Base-by-base conservation (phyloP, 192 early-diverging fungal genomes). In the Backusella tuberculispora region DNA sequence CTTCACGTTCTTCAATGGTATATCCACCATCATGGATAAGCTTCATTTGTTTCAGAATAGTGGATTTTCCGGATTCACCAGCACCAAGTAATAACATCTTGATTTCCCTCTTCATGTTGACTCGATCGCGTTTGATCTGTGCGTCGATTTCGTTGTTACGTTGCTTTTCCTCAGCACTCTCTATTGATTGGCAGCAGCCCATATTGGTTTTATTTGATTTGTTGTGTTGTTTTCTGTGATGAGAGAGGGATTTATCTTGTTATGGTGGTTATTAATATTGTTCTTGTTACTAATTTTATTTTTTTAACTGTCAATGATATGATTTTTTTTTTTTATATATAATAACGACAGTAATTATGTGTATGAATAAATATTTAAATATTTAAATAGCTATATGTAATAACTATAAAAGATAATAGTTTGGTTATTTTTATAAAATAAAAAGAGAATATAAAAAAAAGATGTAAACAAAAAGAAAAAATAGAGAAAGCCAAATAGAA, bases 21-120 rank as follows among this genome's bases (percentile, higher is more conserved):
- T 96, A 99, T 3, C 97, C 97, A 74, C 90, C 92, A 77, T 95
- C 97, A 84, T 99, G 96, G 76, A 99, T 97, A 66, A 99, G 88
- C 81, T 95, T 96, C 96, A 99, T 97, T 81, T 99, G 97, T 83
- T 99, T 99, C 69, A 99, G 85, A 78, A 99, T 97, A 13, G 97
- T 99, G 48, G 91, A 93, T 84, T 99, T 99, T 67, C 97, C 97
- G 7, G 97, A 97, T 83, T 99, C 97, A 74, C 97, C 97, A 46
- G 97, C 95, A 78, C 93, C 48, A 10, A 99, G 87, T 60, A 99
- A 83, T 34, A 99, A 87, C 94, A 99, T 96, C 86, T 99, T 99
- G 79, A 99, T 91, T 84, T 97, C 94, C 75, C 96, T 95, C 48
- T 91, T 86, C 85, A 95, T 82, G 53, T 86, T 87, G 63, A 89